Conservation (phyloP, 2,329 filamentous ascomycete genomes). For the Alternaria sp. region DNA sequence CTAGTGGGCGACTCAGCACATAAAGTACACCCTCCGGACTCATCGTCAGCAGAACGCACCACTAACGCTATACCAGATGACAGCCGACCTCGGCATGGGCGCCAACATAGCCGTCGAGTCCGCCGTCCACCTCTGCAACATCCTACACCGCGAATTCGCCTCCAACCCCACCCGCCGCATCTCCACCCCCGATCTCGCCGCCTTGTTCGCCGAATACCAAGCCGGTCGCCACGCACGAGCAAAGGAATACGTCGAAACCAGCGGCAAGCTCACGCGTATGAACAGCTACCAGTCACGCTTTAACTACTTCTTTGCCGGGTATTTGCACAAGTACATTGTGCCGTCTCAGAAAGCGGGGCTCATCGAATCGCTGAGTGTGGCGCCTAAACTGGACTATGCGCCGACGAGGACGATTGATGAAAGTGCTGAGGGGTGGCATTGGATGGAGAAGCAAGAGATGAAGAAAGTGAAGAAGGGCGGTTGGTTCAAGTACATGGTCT, state of each 20-base stretch:
- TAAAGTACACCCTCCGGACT: constrained; percentile 36
- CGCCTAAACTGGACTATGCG: constrained; percentile 21
- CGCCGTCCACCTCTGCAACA: constrained; percentile 24
- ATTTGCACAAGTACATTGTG: constrained; percentile 1
- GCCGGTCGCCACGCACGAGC: constrained; percentile 12
- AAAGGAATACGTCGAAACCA: constrained; percentile 11
- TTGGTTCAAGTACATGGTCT: not conserved
- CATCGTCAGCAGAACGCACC: not conserved
- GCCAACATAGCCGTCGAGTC: constrained; percentile 30
- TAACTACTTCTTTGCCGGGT: constrained; percentile 8
- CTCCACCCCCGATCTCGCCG: constrained; percentile 6
- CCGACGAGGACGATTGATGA: constrained; percentile 21
- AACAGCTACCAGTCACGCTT: constrained; percentile 16
- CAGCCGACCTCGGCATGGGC: constrained; percentile 24
- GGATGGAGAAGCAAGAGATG: not conserved
- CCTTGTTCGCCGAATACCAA: constrained; percentile 21
- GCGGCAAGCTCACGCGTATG: constrained; percentile 17
- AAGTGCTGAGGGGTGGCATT: constrained; percentile 12
- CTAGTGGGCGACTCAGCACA: constrained; percentile 53
- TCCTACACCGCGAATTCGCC: constrained; percentile 18
- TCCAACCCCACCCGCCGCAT: constrained; percentile 10
- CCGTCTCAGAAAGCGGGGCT: not conserved
- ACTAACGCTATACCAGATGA: constrained; percentile 18
- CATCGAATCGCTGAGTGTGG: constrained; percentile 2
- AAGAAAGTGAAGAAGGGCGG: not conserved